Evolutionary conservation across 768 basidiomycete species (phyloP), one percentile per base, ranked within the genome.

Genomic region (Xanthoconium stramineum): DNA sequence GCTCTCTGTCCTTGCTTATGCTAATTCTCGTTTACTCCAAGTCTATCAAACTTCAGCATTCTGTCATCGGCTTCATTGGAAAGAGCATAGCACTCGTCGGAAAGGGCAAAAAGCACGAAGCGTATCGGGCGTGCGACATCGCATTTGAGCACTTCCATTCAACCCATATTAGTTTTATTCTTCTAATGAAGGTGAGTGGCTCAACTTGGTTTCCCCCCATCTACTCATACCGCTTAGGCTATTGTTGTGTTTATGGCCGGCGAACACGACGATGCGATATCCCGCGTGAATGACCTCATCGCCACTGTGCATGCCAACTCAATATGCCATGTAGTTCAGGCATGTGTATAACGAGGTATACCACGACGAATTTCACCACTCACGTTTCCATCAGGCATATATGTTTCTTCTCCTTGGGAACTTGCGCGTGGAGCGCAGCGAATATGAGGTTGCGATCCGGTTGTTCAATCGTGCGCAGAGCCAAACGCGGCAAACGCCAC

Each of bases 121-220:
- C 12, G 0, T 53, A 28, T 28, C 52, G 54, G 1, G 19, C 33
- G 0, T 59, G n/a, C n/a, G 62, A 63, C 38, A 29, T 55, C 3
- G 54, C 46, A 0, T 53, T 62, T 35, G 17, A 32, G 3, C 48
- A 35, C 28, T 53, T 15, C 11, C 28, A 45, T 44, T 36, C 49
- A 12, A 29, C 24, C 2, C 15, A 52, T 12, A 33, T 33, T 5
- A 28, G 2, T 0, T 37, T 45, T n/a, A n/a, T 52, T n/a, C 37
- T 60, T 13, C 12, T 58, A 0, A 35, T 47, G 13, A 61, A 61
- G 52, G 60, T 52, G 11, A 20, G 44, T 2, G 13, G n/a, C 19
- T 4, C 2, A 1, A 19, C 8, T 29, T 19, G 1, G 1, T 40
- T 11, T 6, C n/a, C 10, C 2, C 3, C 28, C 36, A 11, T 17